Conservation (phyloP, 2,329 filamentous ascomycete species). For the Xylaria hypoxylon region DNA sequence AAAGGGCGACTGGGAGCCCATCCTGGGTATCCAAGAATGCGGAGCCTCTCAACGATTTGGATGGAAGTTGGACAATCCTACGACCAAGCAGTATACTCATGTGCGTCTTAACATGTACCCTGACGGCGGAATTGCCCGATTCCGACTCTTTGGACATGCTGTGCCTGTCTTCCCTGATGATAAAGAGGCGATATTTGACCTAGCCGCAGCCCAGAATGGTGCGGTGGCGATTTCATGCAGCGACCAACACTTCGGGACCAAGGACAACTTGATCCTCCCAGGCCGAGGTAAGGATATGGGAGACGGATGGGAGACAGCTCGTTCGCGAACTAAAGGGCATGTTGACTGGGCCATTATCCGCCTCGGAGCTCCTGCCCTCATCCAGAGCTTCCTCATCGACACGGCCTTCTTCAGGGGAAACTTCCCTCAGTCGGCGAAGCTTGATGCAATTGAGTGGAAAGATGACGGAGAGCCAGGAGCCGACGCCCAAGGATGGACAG, state of each 20-base stretch:
- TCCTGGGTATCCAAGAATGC: slow-evolving; percentile 76
- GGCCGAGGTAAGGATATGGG: slow-evolving; percentile 87
- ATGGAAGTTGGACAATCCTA: slow-evolving; percentile 73
- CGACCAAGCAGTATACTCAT: slow-evolving; percentile 78
- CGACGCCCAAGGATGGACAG: slow-evolving; percentile 71
- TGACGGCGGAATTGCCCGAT: slow-evolving; percentile 84
- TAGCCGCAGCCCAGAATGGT: slow-evolving; percentile 82
- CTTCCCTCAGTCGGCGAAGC: slow-evolving; percentile 80
- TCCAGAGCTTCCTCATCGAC: slow-evolving; percentile 78
- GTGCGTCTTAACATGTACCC: slow-evolving; percentile 87
- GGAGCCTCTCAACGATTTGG: slow-evolving; percentile 79
- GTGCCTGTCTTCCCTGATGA: slow-evolving; percentile 80
- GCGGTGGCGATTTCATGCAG: slow-evolving; percentile 80
- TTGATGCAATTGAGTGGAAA: slow-evolving; percentile 71
- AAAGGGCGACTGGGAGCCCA: slow-evolving; percentile 76
- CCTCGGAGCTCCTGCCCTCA: slow-evolving; percentile 73
- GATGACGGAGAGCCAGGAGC: slow-evolving; percentile 65
- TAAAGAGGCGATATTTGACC: slow-evolving; percentile 74
- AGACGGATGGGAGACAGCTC: slow-evolving; percentile 87
- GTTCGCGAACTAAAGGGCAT: slow-evolving; percentile 77
- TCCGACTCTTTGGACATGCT: slow-evolving; percentile 80
- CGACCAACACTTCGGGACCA: slow-evolving; percentile 86
- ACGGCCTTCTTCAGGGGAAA: slow-evolving; percentile 88
- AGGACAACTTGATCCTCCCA: slow-evolving; percentile 82
- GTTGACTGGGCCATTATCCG: slow-evolving; percentile 84